These are phyloP conservation scores for Logfia minima DNA, from an alignment of 129 eudicot genomes.

Conservation along the genomic window DNA sequence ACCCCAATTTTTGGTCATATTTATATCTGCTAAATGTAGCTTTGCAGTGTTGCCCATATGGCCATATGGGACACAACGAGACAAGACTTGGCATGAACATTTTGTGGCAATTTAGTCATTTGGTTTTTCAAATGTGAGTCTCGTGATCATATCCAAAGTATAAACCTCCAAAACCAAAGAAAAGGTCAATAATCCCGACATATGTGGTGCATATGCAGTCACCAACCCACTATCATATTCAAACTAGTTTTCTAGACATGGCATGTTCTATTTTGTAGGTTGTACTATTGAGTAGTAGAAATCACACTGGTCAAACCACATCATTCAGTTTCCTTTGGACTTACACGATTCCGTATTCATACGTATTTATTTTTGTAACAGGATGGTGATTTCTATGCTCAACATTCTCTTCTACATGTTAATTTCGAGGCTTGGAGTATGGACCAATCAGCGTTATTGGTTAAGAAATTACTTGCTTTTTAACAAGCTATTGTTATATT, in stretches of 20 bases:
- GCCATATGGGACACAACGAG: background rate
- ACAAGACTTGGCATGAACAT: slow-evolving; percentile 2
- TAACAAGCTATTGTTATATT: too few species aligned
- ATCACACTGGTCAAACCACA: slow-evolving; percentile 9
- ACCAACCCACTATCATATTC: background rate
- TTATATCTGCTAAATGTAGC: background rate
- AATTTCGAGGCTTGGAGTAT: too few species aligned
- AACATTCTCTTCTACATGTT: too few species aligned
- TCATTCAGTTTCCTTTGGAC: background rate
- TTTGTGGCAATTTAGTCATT: background rate
- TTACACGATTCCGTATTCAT: background rate
- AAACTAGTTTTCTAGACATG: slow-evolving; percentile 7
- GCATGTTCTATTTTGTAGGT: slow-evolving; percentile 12
- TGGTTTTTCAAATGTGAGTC: background rate
- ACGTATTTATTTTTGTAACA: background rate
- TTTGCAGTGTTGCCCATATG: background rate
- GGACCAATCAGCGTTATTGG: too few species aligned
- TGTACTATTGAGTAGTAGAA: background rate
- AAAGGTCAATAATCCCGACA: slow-evolving; percentile 6
- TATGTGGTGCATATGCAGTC: background rate
- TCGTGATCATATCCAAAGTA: background rate
- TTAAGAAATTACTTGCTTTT: too few species aligned
- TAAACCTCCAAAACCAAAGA: background rate
- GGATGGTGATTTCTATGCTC: background rate
- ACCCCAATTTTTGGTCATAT: background rate